phyloP scores from a whole-genome alignment of 306 rosid species.

The Gastrolobium villosum region DNA sequence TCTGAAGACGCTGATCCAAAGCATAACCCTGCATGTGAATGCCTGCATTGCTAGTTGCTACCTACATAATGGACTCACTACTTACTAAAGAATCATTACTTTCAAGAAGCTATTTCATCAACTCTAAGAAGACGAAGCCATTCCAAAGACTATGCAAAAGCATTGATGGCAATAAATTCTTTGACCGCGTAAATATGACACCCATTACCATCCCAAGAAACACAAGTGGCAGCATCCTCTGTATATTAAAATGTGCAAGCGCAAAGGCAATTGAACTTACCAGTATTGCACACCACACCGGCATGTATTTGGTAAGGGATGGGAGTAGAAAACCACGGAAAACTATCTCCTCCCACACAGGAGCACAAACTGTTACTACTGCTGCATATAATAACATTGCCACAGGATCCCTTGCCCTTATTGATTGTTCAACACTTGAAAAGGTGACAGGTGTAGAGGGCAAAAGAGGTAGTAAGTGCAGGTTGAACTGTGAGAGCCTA shows the following conservation, averaged over 20 bases:
- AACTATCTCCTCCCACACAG: constrained; percentile 97
- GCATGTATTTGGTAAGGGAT: constrained; percentile 93
- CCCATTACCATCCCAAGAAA: constrained; percentile 98
- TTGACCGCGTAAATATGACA: constrained; percentile 79
- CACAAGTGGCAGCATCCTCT: constrained; percentile 92
- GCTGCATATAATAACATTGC: constrained; percentile 88
- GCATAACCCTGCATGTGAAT: constrained; percentile 19
- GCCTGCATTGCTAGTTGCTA: constrained; percentile 52
- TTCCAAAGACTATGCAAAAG: constrained; percentile 99
- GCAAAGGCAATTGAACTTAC: constrained; percentile 94
- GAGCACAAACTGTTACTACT: constrained; percentile 90
- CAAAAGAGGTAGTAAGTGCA: constrained; percentile 75
- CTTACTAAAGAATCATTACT: constrained; percentile 45
- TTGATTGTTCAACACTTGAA: constrained; percentile 94
- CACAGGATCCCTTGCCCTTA: constrained; percentile 89
- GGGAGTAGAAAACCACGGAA: constrained; percentile 96
- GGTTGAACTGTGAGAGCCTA: constrained; percentile 88
- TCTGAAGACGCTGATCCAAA: constrained; percentile 39
- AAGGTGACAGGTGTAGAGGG: constrained; percentile 84
- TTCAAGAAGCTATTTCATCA: constrained; percentile 69
- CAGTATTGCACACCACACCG: constrained; percentile 90
- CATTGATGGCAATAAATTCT: constrained; percentile 92
- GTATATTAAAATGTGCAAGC: constrained; percentile 90
- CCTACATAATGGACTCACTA: constrained; percentile 36
- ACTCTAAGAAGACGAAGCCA: constrained; percentile 84